Evolutionary conservation across 495 filamentous ascomycete species (phyloP), one percentile per base, ranked within the genome.

Genomic region (Podospora bellae-mahoneyi): DNA sequence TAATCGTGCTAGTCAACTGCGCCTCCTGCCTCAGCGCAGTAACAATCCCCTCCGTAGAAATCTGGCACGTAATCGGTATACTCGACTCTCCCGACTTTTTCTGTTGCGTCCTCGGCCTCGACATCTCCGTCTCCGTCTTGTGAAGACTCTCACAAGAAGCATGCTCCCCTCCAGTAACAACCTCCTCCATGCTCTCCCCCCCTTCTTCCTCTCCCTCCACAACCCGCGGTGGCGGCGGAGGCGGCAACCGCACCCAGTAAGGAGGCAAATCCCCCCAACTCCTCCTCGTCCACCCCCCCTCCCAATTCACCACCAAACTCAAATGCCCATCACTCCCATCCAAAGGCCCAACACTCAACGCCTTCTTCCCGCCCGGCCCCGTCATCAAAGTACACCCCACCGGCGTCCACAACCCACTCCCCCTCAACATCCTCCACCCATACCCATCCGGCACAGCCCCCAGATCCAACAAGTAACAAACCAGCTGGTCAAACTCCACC

Each of bases 261-360:
- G 87, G 88, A 28, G 88, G 87, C 2, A 90, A 74, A 44, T 83
- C 81, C 5, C 78, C 74, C 13, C 75, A 76, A 59, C 84, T 80
- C 55, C 87, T 80, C 30, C 78, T 79, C n/a, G 83, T 86, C 88
- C 88, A 91, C 27, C 77, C 73, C 28, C 76, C 69, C 20, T 82
- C 79, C 88, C 88, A 91, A 20, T 75, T 72, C 27, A 86, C 78
- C 2, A 81, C 81, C 62, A 90, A 68, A 30, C 84, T 87, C 63
- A 90, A 72, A 71, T 89, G 81, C 0, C 88, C 87, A 75, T 90
- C 88, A 0, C 85, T 86, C 73, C 88, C 85, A 68, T 89, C 86
- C 7, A 87, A 73, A 4, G 84, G 78, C 2, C 84, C 82, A 44
- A 90, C 81, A n/a, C 79, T 82, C 66, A 90, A 67, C 5, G 85